These are phyloP conservation scores for Neocallimastix lanati DNA, from an alignment of 192 early-diverging fungal species.

Conservation along the genomic window DNA sequence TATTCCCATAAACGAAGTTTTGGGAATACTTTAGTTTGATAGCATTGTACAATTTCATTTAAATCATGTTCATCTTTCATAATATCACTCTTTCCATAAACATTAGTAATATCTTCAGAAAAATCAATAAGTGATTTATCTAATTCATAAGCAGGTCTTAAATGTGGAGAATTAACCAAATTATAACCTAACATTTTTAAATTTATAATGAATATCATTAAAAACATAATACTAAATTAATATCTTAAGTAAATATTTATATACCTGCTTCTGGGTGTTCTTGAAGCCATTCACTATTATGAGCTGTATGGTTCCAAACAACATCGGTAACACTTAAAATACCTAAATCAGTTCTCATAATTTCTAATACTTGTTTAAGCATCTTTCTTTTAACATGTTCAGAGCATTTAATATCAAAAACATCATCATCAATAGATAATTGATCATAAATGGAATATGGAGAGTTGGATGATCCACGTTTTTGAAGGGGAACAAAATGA, in stretches of 20 bases:
- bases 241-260: too few species aligned
- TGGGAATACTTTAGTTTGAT: conserved; percentile 30
- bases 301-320: conserved; percentile 97
- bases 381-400: conserved; percentile 42
- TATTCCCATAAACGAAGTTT: conserved; percentile 72
- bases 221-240: too few species aligned
- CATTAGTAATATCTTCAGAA: conserved; percentile 27
- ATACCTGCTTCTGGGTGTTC: conserved; percentile 88
- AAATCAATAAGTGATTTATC: conserved; percentile 66
- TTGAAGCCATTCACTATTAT: conserved; percentile 78
- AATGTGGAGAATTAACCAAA: conserved; percentile 78
- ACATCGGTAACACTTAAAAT: conserved; percentile 77
- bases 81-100: conserved; percentile 8
- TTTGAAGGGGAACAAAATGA: conserved; percentile 88
- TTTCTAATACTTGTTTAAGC: conserved; percentile 26
- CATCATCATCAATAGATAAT: conserved; percentile 66
- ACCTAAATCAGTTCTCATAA: conserved; percentile 42
- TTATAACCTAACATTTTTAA: conserved; percentile 60
- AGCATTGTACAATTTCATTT: conserved; percentile 33
- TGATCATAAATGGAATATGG: conserved; percentile 97
- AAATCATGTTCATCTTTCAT: conserved; percentile 50
- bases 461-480: conserved; percentile 79
- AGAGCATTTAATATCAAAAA: conserved; percentile 46
- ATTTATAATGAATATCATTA: too few species aligned
- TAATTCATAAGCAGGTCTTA: conserved; percentile 78